These are phyloP conservation scores for Knufia petricola DNA, from an alignment of 2,329 filamentous ascomycete species.

Conservation along the genomic window DNA sequence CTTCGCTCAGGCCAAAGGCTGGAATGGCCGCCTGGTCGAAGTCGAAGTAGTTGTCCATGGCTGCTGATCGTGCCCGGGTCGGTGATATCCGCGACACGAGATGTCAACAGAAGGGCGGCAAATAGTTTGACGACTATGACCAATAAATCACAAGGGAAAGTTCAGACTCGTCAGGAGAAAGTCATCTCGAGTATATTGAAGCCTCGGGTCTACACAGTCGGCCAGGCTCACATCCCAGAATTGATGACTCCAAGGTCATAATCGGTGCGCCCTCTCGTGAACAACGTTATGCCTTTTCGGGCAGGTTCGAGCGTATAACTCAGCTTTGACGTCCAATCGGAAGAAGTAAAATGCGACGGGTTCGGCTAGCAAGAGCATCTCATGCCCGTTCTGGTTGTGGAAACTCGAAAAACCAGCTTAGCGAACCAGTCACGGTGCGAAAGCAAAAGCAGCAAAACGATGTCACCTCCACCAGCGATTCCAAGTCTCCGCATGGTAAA, in stretches of 20 bases:
- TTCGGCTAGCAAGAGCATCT: background rate
- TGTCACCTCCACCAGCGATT: background rate
- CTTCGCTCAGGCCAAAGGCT: constrained; percentile 29
- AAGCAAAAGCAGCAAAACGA: background rate
- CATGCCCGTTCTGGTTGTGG: background rate
- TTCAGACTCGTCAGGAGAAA: background rate
- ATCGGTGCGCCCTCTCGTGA: constrained; percentile 7
- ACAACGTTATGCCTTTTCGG: constrained; percentile 6
- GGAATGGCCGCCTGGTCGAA: constrained; percentile 37
- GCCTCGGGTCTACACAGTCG: background rate
- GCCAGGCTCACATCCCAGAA: background rate
- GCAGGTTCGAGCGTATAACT: background rate
- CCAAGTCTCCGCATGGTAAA: too few species aligned
- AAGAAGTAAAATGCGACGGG: background rate
- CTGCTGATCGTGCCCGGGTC: constrained; percentile 7
- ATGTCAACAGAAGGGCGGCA: constrained; percentile 7
- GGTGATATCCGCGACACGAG: constrained; percentile 1
- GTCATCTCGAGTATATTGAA: constrained; percentile 2
- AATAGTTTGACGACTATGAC: background rate
- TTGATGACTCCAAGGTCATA: constrained; percentile 4
- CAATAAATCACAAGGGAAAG: constrained; percentile 7
- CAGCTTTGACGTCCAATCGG: background rate
- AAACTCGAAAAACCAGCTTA: background rate
- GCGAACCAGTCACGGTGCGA: background rate
- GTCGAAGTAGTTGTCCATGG: constrained; percentile 38